Conservation (phyloP, 139 green algal genomes). For the Chlamydomonas sp. region DNA sequence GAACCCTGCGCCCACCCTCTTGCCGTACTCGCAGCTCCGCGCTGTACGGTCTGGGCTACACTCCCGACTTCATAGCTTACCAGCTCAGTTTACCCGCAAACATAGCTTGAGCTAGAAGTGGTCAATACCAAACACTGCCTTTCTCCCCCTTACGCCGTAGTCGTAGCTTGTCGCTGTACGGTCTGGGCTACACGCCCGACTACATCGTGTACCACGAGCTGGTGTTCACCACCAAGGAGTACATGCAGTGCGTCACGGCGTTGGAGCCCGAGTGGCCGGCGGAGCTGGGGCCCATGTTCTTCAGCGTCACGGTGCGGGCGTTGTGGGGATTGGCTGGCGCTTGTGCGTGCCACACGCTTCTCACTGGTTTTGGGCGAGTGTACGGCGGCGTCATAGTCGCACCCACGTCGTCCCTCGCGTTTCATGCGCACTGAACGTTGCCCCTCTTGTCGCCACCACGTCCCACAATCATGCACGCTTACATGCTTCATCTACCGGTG, state of each 20-base stretch:
- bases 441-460: too few relatives aligned
- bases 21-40: too few relatives aligned
- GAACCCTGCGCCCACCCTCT: too few relatives aligned
- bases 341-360: neutral
- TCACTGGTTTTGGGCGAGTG: neutral
- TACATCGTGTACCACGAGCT: constrained; percentile 98
- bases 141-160: constrained; percentile 14
- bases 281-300: constrained; percentile 98
- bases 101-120: too few relatives aligned
- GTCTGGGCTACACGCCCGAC: constrained; percentile 96
- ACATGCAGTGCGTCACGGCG: constrained; percentile 98
- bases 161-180: constrained; percentile 87
- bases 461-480: too few relatives aligned
- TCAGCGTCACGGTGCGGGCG: constrained; percentile 87
- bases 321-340: neutral
- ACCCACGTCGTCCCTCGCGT: neutral
- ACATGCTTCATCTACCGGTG: too few relatives aligned
- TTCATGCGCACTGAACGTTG: too few relatives aligned
- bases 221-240: constrained; percentile 97
- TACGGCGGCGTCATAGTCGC: neutral
- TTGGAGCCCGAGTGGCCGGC: constrained; percentile 98
- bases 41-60: too few relatives aligned
- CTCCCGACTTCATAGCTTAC: too few relatives aligned
- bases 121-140: neutral
- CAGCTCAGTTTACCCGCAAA: too few relatives aligned